A percentile compares a stretch with the other conserved stretches of the same genome.
Conservation (phyloP, 768 basidiomycete genomes). For the Tylopilus balloui region DNA sequence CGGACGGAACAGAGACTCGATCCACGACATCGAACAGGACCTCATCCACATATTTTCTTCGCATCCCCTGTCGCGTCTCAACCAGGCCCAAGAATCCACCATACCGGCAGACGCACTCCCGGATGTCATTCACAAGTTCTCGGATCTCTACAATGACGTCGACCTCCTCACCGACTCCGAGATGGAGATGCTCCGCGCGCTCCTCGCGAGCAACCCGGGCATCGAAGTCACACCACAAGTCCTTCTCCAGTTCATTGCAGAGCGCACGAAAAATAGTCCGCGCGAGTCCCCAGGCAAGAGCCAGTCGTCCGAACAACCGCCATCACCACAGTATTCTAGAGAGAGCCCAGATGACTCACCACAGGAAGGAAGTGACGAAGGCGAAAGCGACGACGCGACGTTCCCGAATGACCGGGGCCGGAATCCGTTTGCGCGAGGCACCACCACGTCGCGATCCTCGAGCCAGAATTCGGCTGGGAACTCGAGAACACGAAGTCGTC, state of each 20-base stretch:
- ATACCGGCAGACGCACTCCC: constrained; percentile 70
- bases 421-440: constrained; percentile 19
- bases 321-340: constrained; percentile 6
- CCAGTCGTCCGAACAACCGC: constrained; percentile 9
- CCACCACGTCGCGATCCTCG: constrained; percentile 46
- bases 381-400: constrained; percentile 34
- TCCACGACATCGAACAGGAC: constrained; percentile 65
- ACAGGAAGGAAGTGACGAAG: constrained; percentile 34
- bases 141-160: constrained; percentile 51
- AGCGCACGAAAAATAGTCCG: constrained; percentile 43
- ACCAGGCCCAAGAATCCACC: constrained; percentile 55
- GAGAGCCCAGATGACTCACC: constrained; percentile 32
- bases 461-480: constrained; percentile 52
- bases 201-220: constrained; percentile 56
- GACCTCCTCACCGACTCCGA: constrained; percentile 66
- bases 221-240: constrained; percentile 67
- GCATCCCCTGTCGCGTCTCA: constrained; percentile 56
- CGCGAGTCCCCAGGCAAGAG: constrained; percentile 26
- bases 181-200: constrained; percentile 50
- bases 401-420: constrained; percentile 40
- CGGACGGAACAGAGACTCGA: constrained; percentile 66
- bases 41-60: constrained; percentile 63
- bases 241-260: constrained; percentile 60
- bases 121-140: constrained; percentile 64
- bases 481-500: constrained; percentile 42